phyloP scores from a whole-genome alignment of 2,329 filamentous ascomycete species.

The Nothophoma quercina region DNA sequence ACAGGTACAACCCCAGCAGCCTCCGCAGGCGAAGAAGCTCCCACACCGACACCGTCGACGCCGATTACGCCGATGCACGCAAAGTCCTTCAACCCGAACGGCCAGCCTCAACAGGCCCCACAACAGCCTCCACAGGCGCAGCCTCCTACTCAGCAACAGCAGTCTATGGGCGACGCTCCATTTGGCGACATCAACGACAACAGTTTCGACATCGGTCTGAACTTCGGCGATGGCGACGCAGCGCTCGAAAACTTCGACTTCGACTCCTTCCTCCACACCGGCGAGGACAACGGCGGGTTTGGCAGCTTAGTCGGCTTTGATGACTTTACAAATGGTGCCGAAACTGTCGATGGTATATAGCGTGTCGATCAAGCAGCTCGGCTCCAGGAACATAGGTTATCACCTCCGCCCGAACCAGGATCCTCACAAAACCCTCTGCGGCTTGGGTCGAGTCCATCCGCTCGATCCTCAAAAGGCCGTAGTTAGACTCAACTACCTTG shows the following conservation, averaged over 20 bases:
- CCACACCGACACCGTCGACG: slow-evolving; percentile 58
- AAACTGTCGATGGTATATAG: slow-evolving; percentile 36
- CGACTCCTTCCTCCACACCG: slow-evolving; percentile 69
- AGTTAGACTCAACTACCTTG: too few relatives aligned
- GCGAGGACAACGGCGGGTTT: slow-evolving; percentile 53
- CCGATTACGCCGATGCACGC: slow-evolving; percentile 57
- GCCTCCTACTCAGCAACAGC: slow-evolving; percentile 41
- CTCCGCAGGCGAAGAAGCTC: slow-evolving; percentile 54
- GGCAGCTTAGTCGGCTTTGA: slow-evolving; percentile 43
- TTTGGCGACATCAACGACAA: slow-evolving; percentile 53
- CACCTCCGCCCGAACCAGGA: neutral
- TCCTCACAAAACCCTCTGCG: neutral
- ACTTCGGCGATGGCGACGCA: slow-evolving; percentile 63
- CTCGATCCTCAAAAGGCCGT: too few relatives aligned
- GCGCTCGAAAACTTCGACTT: slow-evolving; percentile 73
- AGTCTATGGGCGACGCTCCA: slow-evolving; percentile 48
- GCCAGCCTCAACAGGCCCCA: slow-evolving; percentile 28
- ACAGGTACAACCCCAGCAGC: slow-evolving; percentile 53
- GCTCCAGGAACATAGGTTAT: neutral
- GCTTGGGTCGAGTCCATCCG: neutral
- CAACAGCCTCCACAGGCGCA: slow-evolving; percentile 42
- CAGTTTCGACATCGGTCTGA: slow-evolving; percentile 52
- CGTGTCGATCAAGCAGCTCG: neutral
- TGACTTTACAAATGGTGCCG: slow-evolving; percentile 46
- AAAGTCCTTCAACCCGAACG: slow-evolving; percentile 51